Evolutionary conservation across 345 rosid genomes (phyloP).

Genomic region (Rhodamnia argentea): DNA sequence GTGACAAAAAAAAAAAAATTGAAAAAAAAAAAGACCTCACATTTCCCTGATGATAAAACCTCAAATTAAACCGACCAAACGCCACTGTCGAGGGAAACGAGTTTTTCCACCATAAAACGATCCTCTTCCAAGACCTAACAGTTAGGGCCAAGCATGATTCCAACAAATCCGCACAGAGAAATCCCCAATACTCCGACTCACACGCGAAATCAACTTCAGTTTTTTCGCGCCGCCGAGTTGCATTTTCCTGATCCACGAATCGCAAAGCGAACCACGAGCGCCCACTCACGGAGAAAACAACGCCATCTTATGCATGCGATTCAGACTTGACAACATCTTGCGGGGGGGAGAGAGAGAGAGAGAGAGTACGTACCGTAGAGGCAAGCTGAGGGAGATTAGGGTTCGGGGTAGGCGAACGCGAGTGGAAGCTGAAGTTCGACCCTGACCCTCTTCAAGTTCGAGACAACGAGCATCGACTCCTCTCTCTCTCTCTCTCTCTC

Average conservation of each 20-base stretch:
- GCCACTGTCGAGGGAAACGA: neutral
- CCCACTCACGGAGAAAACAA: neutral
- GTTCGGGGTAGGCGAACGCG: neutral
- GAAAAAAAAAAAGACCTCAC: neutral
- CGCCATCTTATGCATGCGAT: neutral
- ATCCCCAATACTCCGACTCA: neutral
- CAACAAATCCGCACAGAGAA: neutral
- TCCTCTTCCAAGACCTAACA: neutral
- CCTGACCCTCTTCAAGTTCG: neutral
- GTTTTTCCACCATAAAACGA: neutral
- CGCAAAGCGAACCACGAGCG: neutral
- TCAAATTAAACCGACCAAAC: neutral
- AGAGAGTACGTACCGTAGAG: neutral
- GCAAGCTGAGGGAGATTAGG: neutral
- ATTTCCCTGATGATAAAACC: neutral
- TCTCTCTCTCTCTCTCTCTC: neutral
- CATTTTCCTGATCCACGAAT: neutral
- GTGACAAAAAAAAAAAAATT: neutral
- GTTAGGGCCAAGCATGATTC: neutral
- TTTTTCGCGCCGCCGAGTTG: neutral
- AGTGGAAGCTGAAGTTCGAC: neutral
- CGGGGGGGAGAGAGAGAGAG: neutral
- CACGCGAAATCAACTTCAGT: neutral
- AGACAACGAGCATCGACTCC: too few relatives aligned
- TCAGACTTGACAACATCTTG: neutral